Evolutionary conservation across 371 early-diverging fungal species (phyloP).

Genomic region (Mortierella polycephala): DNA sequence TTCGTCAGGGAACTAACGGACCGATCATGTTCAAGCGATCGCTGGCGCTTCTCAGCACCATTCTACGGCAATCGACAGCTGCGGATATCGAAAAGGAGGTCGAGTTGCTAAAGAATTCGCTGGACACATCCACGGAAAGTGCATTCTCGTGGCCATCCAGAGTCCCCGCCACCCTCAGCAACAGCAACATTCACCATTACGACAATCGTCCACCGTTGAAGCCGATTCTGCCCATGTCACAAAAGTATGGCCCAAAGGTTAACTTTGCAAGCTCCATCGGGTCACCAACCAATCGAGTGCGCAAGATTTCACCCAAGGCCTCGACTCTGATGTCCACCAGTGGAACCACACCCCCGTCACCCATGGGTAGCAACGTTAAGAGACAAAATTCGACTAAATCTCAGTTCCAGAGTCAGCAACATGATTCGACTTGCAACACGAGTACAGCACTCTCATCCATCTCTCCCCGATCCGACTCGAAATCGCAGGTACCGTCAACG

Average conservation of each 20-base stretch:
- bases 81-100: slow-evolving; percentile 49
- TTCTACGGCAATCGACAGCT: slow-evolving; percentile 41
- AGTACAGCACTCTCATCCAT: neutral
- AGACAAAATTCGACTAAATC: no score
- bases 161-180: neutral
- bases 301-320: slow-evolving; percentile 46
- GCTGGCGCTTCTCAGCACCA: slow-evolving; percentile 30
- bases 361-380: neutral
- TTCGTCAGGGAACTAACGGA: slow-evolving; percentile 38
- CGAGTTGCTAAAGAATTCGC: slow-evolving; percentile 39
- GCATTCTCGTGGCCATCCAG: neutral
- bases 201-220: slow-evolving; percentile 40
- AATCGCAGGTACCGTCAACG: slow-evolving; percentile 3
- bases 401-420: no score
- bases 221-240: slow-evolving; percentile 51
- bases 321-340: neutral
- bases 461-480: slow-evolving; percentile 1
- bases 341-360: slow-evolving; percentile 9
- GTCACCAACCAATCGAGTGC: slow-evolving; percentile 23
- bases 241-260: slow-evolving; percentile 36
- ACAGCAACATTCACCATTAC: slow-evolving; percentile 6
- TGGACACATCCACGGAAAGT: slow-evolving; percentile 20
- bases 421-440: neutral
- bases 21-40: slow-evolving; percentile 51
- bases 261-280: slow-evolving; percentile 20